These are phyloP conservation scores for Filosporella fistucella DNA, from an alignment of 495 filamentous ascomycete species.

Conservation along the genomic window DNA sequence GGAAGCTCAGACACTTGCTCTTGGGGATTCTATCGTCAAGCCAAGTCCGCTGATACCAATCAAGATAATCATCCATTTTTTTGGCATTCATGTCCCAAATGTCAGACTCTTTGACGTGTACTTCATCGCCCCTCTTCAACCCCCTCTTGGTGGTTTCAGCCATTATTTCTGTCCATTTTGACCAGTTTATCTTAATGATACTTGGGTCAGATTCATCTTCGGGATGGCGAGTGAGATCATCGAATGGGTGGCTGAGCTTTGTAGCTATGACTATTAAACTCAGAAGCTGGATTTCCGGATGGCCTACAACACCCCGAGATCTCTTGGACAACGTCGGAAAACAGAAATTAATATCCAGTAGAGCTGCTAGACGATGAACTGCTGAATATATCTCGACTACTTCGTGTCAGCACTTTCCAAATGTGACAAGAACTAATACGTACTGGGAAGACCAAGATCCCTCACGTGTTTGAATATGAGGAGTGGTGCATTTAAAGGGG, in stretches of 20 bases:
- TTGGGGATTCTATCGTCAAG: conserved; percentile 42
- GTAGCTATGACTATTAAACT: conserved; percentile 69
- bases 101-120: conserved; percentile 58
- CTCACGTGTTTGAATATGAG: conserved; percentile 66
- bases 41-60: conserved; percentile 83
- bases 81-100: conserved; percentile 60
- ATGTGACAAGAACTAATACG: conserved; percentile 15
- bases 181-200: conserved; percentile 64
- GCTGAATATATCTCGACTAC: conserved; percentile 65
- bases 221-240: conserved; percentile 54
- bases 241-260: conserved; percentile 77
- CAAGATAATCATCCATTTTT: conserved; percentile 78
- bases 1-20: too few species aligned
- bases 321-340: conserved; percentile 38
- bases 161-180: conserved; percentile 58
- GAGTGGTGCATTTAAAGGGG: conserved; percentile 62
- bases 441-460: conserved; percentile 75
- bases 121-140: conserved; percentile 21
- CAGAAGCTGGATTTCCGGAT: conserved; percentile 70
- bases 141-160: conserved; percentile 32
- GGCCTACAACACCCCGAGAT: conserved; percentile 27
- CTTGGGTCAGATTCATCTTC: conserved; percentile 53
- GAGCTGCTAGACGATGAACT: conserved; percentile 49
- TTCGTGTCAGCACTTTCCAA: not conserved
- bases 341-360: conserved; percentile 52